Base-by-base conservation (phyloP, 441 rosid genomes). In the Gossypium davidsonii region DNA sequence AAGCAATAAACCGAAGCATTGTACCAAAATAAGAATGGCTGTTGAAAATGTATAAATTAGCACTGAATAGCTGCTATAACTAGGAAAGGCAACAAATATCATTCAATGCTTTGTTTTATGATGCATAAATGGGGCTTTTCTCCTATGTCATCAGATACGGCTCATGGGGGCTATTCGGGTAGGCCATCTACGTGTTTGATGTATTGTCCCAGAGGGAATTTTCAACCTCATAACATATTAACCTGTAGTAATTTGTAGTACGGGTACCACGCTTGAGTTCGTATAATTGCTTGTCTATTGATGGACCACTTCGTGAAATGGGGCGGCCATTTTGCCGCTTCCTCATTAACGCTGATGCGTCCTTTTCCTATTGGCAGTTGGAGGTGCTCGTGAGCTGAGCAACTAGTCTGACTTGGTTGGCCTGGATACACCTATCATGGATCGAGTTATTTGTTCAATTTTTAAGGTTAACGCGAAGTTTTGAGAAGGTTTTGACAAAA, bases 141-240 rank as follows among this genome's bases (percentile, higher is more conserved):
- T 3, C 31, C 31, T 28, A 3, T 28, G 5, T 28, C 31, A 26
- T 26, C 5, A 3, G 5, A 26, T 26, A 26, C 31, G 1, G 31
- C 31, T 0, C 31, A 28, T 28, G 31, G 5, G 5, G 31, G 31
- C 31, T 28, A 0, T 28, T 28, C 2, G 9, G 34, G 7, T 59
- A 60, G 0, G 53, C 10, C 17, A 3, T 0, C 10, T 5, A 28
- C 0, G 48, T 81, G 85, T 67, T 79, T 68, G 87, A 1, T 79
- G 62, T 56, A 62, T 48, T 72, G 80, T 68, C 83, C 52, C 80
- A 68, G 6, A 26, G 76, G 72, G 69, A 18, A 18, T 0, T 63
- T 26, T n/a, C 42, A 3, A 11, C 31, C n/a, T 28, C 31, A 28
- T 3, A 28, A 28, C 31, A 28, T 31, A 5, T 6, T 5, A 14